Evolutionary conservation across 2,329 filamentous ascomycete species (phyloP).

Genomic region (Aspergillus versicolor): DNA sequence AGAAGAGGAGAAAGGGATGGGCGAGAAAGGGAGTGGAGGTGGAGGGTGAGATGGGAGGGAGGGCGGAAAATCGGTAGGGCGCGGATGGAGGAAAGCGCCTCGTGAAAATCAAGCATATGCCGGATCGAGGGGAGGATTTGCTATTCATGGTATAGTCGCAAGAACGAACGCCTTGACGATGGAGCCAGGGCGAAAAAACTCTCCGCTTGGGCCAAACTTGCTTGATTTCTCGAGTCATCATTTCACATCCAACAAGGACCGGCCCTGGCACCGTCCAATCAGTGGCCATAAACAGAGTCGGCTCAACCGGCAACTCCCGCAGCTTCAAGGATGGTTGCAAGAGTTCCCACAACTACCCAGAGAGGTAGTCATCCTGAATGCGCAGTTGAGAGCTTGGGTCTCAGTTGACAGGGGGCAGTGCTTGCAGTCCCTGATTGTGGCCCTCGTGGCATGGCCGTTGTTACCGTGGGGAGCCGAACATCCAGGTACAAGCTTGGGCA

Average conservation of each 20-base stretch:
- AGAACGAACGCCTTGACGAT: constrained; percentile 4
- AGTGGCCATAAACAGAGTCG: background rate
- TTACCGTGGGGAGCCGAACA: background rate
- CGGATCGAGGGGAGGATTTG: background rate
- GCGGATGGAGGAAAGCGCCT: constrained; percentile 15
- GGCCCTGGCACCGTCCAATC: background rate
- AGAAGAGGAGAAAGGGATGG: constrained; percentile 7
- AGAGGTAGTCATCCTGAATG: background rate
- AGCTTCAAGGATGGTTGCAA: no score
- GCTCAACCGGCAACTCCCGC: constrained; percentile 2
- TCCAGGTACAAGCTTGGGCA: background rate
- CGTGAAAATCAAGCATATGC: constrained; percentile 9
- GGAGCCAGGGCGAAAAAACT: background rate
- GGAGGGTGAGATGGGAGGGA: background rate
- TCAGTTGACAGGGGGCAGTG: background rate
- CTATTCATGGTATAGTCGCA: constrained; percentile 15
- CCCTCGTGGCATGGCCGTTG: background rate
- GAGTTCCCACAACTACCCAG: no score
- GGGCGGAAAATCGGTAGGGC: constrained; percentile 14
- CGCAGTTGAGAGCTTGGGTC: background rate
- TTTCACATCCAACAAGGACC: background rate
- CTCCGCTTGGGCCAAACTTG: background rate
- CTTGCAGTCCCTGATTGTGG: background rate
- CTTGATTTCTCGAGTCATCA: background rate
- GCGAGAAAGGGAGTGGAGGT: constrained; percentile 1